Evolutionary conservation across 495 filamentous ascomycete genomes (phyloP), one percentile per base, ranked within the genome.

Genomic region (Lepraria neglecta): DNA sequence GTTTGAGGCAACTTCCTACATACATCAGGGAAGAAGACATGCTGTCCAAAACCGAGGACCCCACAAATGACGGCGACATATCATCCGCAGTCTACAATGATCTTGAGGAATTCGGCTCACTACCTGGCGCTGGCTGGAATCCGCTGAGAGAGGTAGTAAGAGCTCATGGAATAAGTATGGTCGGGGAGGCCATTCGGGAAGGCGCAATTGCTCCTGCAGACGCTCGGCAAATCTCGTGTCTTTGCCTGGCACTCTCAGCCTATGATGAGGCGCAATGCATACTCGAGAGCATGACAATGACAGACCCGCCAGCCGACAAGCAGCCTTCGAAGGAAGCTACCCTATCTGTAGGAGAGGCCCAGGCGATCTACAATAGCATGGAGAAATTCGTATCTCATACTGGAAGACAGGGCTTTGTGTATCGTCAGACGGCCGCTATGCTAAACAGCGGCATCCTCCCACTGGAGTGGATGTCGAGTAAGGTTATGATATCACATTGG

Each of bases 71-170:
- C 56, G 61, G 65, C 24, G 76, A 80, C 28, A 70, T 79, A 33
- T 52, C 67, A 4, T 63, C 65, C 2, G 50, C 46, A 43, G 79
- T 89, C 47, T 90, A 89, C 66, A 80, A 79, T 38, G 84, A 90
- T 56, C 68, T 92, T 35, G 87, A 91, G 65, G 67, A 75, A 0
- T 71, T 83, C 28, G 85, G 84, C 54, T 75, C 80, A 10, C 70
- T 73, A 10, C 71, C 71, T 46, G 73, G 75, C 4, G 67, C 63
- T 43, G 87, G 87, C 35, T 91, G 88, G 87, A 81, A 72, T 55
- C 81, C 83, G 59, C 74, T 92, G 0, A 79, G 80, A 55, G 74
- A 81, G 52, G 78, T 87, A 44, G 85, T 86, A 27, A 80, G 87
- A 58, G 80, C 86, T 6, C 86, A 90, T 58, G 86, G 84, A n/a